Percentiles rank a stretch among this genome's conserved stretches.
Conservation (phyloP, 1,284 basidiomycete genomes). For the Porogramme epimiltina region DNA sequence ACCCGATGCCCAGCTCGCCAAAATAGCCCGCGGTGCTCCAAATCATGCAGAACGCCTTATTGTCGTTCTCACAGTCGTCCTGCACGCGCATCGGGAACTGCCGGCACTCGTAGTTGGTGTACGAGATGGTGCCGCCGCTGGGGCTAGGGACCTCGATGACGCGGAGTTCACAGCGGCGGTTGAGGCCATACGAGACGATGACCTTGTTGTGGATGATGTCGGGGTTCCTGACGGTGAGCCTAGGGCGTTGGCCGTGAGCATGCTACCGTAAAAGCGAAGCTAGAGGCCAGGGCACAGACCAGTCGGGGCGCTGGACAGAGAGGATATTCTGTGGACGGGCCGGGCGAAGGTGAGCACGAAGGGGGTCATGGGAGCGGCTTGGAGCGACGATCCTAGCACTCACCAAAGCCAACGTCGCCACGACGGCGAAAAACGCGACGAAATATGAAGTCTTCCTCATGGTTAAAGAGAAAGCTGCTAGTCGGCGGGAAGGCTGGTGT, state of each 20-base stretch:
- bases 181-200: conserved; percentile 60
- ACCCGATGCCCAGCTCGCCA: conserved; percentile 62
- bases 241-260: conserved; percentile 31
- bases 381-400: conserved; percentile 26
- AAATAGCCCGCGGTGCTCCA: conserved; percentile 74
- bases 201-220: conserved; percentile 49
- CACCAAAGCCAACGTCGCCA: conserved; percentile 54
- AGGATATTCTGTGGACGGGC: conserved; percentile 55
- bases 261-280: conserved; percentile 1
- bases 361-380: conserved; percentile 5
- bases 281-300: conserved; percentile 44
- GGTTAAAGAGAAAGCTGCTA: too few species aligned
- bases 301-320: conserved; percentile 60
- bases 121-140: conserved; percentile 47
- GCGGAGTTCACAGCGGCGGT: conserved; percentile 56
- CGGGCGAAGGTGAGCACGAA: neutral
- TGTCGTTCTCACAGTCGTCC: conserved; percentile 65
- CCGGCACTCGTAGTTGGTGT: conserved; percentile 62
- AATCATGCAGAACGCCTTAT: conserved; percentile 59
- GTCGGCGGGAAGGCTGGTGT: neutral
- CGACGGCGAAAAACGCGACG: conserved; percentile 56
- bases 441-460: conserved; percentile 72
- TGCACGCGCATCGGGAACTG: conserved; percentile 61
- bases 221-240: conserved; percentile 58
- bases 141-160: conserved; percentile 49